phyloP scores from a whole-genome alignment of 495 filamentous ascomycete genomes.

The Aspergillus nanangensis region DNA sequence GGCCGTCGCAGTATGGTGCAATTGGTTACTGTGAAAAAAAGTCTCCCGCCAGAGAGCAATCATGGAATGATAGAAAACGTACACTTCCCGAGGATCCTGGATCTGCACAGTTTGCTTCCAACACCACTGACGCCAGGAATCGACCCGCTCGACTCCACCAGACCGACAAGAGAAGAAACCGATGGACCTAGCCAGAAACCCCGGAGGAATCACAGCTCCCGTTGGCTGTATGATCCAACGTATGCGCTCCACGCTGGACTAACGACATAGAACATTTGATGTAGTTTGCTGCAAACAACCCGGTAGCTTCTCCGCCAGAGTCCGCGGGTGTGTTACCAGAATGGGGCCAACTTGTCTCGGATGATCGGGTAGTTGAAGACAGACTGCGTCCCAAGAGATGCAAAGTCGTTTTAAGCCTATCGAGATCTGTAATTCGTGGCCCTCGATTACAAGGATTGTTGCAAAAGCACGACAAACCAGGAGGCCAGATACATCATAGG shows the following conservation, averaged over 20 bases:
- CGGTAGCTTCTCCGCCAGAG: not conserved
- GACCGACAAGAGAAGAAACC: too few relatives aligned
- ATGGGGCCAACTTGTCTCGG: not conserved
- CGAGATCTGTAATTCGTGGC: not conserved
- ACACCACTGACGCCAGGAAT: not conserved
- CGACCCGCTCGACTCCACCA: not conserved
- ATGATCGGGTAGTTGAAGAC: not conserved
- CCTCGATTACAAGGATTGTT: not conserved
- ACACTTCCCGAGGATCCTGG: not conserved
- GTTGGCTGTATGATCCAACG: not conserved
- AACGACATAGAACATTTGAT: not conserved
- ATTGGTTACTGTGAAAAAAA: too few relatives aligned
- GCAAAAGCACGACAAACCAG: slow-evolving; percentile 2
- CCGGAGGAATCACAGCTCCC: too few relatives aligned
- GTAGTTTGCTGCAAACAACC: slow-evolving; percentile 1
- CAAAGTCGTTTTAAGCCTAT: slow-evolving; percentile 3
- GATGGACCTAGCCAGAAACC: too few relatives aligned
- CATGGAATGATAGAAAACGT: not conserved
- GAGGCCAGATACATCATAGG: too few relatives aligned
- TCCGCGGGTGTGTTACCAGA: slow-evolving; percentile 4
- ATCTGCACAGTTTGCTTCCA: not conserved
- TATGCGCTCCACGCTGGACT: not conserved
- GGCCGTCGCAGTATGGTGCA: too few relatives aligned
- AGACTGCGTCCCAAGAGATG: not conserved
- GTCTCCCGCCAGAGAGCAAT: not conserved